Evolutionary conservation across 2,329 filamentous ascomycete genomes (phyloP), one percentile per base, ranked within the genome.

Genomic region (Neofusicoccum umdonicola): DNA sequence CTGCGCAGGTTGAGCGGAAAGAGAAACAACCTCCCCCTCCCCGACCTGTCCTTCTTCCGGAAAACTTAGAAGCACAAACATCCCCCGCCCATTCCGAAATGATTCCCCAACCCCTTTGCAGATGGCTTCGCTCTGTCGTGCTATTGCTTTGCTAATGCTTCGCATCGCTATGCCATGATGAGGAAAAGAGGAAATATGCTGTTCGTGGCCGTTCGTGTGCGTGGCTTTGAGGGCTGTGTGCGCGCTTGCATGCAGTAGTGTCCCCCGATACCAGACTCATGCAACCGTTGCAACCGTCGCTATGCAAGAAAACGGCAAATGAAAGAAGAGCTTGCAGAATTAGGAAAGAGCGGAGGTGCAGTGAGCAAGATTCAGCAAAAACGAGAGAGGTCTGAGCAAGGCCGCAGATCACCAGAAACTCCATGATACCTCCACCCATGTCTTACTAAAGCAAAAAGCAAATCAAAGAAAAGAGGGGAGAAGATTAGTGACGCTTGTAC

Each of bases 401-500:
- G 34, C 12, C 3, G 17, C 11, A 44, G 9, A 51, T 19, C 7
- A 17, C 19, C 15, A 31, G 34, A 52, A 44, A 35, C 47, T 22
- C 60, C 60, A 52, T 42, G 34, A 34, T 5, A 35, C 22, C 19
- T 12, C 19, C 45, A 17, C 37, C 47, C 47, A 52, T 19, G 22
- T 47, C 48, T 31, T 45, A 11, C 13, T 22, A 17, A 22, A 15
- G 34, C n/a, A 11, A 17, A 60, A 31, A n/a, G 22, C n/a, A 34
- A 31, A 48, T 22, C 11, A 19, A 62, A 51, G 41, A 9, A n/a
- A 17, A 19, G 31, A 37, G 17, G n/a, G 11, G 35, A 62, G 4
- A 19, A 19, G 2, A 4, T 51, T n/a, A 57, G 9, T 61, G 54
- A 19, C 54, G 47, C 47, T 65, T 65, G 17, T 65, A 65, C 19